Conservation (phyloP, 2,329 filamentous ascomycete genomes). For the Trichoderma breve region DNA sequence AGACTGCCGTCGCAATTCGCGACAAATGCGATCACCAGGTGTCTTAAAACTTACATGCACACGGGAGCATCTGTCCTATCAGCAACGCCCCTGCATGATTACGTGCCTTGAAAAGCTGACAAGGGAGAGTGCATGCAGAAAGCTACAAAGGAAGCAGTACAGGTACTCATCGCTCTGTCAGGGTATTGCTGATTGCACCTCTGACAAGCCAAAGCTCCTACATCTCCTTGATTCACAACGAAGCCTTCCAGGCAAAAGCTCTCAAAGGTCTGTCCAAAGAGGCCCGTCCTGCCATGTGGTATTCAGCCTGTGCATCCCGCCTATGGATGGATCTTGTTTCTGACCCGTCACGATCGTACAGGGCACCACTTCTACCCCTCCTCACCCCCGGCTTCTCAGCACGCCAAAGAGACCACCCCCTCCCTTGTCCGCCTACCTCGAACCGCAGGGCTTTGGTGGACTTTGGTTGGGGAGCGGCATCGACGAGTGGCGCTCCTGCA, state of each 20-base stretch:
- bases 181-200: not conserved
- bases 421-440: slow-evolving; percentile 20
- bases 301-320: slow-evolving; percentile 18
- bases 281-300: slow-evolving; percentile 21
- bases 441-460: slow-evolving; percentile 24
- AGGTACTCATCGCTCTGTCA: not conserved
- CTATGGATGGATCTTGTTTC: slow-evolving; percentile 22
- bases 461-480: slow-evolving; percentile 23
- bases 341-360: slow-evolving; percentile 21
- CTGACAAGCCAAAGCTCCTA: not conserved
- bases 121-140: slow-evolving; percentile 11
- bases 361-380: slow-evolving; percentile 17
- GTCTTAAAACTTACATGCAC: slow-evolving; percentile 4
- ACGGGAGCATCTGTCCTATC: slow-evolving; percentile 12
- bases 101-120: slow-evolving; percentile 3
- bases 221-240: not conserved
- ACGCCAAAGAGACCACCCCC: slow-evolving; percentile 13
- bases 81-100: slow-evolving; percentile 14
- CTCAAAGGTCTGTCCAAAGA: not conserved
- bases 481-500: slow-evolving; percentile 27
- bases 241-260: not conserved
- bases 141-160: not conserved
- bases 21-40: slow-evolving; percentile 7
- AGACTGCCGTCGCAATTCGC: slow-evolving; percentile 6
- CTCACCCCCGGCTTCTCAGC: slow-evolving; percentile 17